phyloP scores from a whole-genome alignment of 2,329 filamentous ascomycete species.

The Neopestalotiopsis rosae region DNA sequence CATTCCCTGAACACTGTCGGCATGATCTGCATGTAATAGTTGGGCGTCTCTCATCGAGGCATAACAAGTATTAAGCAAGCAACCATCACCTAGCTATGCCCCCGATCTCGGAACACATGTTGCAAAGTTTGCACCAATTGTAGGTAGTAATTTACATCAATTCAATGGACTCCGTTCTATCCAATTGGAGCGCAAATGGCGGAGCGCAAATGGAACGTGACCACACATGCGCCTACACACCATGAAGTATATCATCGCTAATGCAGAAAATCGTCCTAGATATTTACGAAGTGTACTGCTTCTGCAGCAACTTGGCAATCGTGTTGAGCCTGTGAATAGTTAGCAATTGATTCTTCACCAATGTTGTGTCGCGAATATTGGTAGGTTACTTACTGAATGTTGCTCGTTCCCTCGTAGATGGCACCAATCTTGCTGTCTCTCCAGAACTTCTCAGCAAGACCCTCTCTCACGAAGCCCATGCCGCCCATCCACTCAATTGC shows the following conservation, averaged over 20 bases:
- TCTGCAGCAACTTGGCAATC: conserved; percentile 67
- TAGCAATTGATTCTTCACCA: conserved; percentile 24
- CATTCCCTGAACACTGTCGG: too few species aligned
- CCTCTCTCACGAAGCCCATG: conserved; percentile 97
- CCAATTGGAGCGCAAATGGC: background rate
- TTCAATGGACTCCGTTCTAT: background rate
- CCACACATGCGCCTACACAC: background rate
- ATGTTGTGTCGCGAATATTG: background rate
- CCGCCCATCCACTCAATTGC: conserved; percentile 99
- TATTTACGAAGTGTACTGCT: conserved; percentile 58
- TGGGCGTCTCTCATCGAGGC: too few species aligned
- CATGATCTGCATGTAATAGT: too few species aligned
- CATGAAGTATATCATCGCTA: background rate
- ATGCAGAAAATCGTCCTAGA: background rate
- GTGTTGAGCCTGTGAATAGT: conserved; percentile 59
- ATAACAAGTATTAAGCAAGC: too few species aligned
- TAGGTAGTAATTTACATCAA: background rate
- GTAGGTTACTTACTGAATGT: conserved; percentile 63
- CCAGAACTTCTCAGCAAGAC: conserved; percentile 97
- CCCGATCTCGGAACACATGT: too few species aligned
- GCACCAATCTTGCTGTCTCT: conserved; percentile 98
- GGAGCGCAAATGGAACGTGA: background rate
- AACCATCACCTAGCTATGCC: too few species aligned
- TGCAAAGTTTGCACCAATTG: background rate
- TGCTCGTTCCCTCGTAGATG: conserved; percentile 93